Evolutionary conservation across 2,329 filamentous ascomycete genomes (phyloP).

Genomic region (Aureobasidium sp.): DNA sequence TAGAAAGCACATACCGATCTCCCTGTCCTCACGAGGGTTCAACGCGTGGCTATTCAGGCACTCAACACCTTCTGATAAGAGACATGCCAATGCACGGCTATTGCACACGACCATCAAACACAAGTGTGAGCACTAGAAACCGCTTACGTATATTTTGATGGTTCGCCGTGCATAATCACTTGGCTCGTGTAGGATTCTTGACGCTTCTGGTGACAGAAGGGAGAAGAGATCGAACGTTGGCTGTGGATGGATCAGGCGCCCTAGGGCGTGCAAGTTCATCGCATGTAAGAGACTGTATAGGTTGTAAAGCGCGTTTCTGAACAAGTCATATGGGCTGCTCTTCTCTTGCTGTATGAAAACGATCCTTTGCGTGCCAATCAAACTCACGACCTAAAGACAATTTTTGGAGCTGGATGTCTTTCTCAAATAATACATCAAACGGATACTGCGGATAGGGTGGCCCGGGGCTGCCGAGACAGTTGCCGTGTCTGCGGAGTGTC

Average conservation of each 20-base stretch:
- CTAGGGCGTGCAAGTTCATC: neutral
- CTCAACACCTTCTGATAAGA: neutral
- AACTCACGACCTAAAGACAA: neutral
- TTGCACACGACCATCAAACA: neutral
- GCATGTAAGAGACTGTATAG: neutral
- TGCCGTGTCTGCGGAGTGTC: slow-evolving; percentile 2
- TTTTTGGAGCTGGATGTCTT: neutral
- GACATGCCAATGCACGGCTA: neutral
- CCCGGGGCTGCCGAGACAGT: neutral
- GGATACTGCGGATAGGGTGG: neutral
- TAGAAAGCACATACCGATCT: neutral
- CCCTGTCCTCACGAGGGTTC: neutral
- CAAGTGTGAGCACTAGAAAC: neutral
- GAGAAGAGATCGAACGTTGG: neutral
- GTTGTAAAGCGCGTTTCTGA: neutral
- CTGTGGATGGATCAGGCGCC: neutral
- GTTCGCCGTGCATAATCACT: neutral
- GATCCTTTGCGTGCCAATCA: neutral
- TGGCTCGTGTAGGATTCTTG: neutral
- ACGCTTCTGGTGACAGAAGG: neutral
- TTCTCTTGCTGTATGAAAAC: neutral
- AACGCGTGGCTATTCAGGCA: neutral
- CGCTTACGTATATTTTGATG: neutral
- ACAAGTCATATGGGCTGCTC: neutral
- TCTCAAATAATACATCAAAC: neutral